Evolutionary conservation across 192 early-diverging fungal species (phyloP), one percentile per base, ranked within the genome.

Genomic region (Phlyctochytrium arcticum): DNA sequence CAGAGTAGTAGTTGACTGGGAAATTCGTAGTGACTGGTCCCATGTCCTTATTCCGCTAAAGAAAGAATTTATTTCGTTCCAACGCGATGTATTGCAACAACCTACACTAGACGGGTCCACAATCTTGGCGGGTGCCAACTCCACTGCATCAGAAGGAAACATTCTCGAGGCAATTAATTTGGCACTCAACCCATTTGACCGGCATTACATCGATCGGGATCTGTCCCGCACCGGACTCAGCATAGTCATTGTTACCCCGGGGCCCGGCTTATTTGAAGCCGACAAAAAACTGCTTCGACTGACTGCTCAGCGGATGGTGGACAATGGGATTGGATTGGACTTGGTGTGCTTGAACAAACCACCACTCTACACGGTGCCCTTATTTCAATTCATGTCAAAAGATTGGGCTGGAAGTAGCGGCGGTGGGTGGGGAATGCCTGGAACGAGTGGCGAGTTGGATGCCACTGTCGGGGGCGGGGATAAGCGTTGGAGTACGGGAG

Each of bases 151-250:
- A 58, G 92, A 96, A 65, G 96, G 96, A 26, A 98, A 96, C 70
- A 80, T 99, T 24, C 81, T 99, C 0, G 96, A 97, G 72, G 92
- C 96, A 0, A 86, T 99, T 48, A 99, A 99, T 70, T 72, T 99
- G 23, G 95, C 93, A 2, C 78, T 99, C 49, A 99, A 98, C 76
- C 91, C 92, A 12, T 90, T 96, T 71, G 90, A 94, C 50, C 89
- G 88, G 59, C 92, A 95, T 68, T 93, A 92, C 70, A 89, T 96
- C 31, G 92, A 96, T 71, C 86, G 96, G n/a, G 95, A 98, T 76
- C 71, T 98, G 27, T 73, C 89, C 47, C 78, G 94, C 35, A 99
- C 94, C 5, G 94, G 92, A 37, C 80, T 95, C 4, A 87, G 89
- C 26, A 93, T 94, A 6, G 84, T 95, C 4, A 78, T 98, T 36